Conservation (phyloP, 257 asterid species). For the Solanum lycopersicoides region DNA sequence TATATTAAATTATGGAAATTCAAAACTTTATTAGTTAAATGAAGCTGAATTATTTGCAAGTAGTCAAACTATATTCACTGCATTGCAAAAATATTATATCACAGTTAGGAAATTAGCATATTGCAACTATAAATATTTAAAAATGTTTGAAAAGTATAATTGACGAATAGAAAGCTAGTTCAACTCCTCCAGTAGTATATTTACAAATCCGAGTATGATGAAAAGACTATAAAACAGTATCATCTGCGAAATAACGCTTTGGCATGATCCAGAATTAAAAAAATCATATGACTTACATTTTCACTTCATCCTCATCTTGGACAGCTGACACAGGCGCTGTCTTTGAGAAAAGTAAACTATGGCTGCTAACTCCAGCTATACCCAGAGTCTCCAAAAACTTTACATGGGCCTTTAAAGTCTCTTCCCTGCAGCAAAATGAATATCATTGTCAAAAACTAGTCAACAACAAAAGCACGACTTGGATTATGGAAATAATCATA, state of each 20-base stretch:
- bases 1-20: background rate
- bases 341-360: slow-evolving; percentile 87
- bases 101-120: background rate
- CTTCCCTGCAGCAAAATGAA: slow-evolving; percentile 51
- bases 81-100: background rate
- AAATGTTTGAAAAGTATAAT: background rate
- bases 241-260: background rate
- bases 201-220: background rate
- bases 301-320: slow-evolving; percentile 49
- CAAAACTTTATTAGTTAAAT: background rate
- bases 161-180: background rate
- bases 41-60: background rate
- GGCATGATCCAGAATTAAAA: background rate
- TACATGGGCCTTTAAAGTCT: slow-evolving; percentile 45
- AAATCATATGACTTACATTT: slow-evolving; percentile 23
- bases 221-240: background rate
- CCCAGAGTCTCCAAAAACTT: slow-evolving; percentile 71
- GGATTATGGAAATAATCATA: background rate
- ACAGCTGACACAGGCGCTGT: slow-evolving; percentile 46
- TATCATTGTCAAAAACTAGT: background rate
- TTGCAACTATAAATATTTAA: background rate
- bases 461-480: background rate
- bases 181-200: background rate
- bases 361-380: slow-evolving; percentile 93
- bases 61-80: background rate